A percentile compares a stretch with the other conserved stretches of the same genome.
Evolutionary conservation across 352 stramenopile species (phyloP).

Genomic region (Phytophthora cryptogea): DNA sequence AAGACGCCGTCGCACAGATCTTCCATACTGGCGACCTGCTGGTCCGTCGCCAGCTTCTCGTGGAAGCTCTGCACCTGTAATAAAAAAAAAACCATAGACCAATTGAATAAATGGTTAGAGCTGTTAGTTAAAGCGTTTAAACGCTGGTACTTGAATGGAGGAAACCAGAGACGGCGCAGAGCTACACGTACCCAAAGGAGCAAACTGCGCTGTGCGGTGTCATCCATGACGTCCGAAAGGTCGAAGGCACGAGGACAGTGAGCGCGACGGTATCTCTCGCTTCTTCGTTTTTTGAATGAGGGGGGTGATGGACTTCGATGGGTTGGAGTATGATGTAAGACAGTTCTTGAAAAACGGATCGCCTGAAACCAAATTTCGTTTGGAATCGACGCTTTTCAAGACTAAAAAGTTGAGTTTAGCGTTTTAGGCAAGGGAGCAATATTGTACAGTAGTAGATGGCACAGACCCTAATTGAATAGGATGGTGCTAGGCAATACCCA

Average conservation of each 20-base stretch:
- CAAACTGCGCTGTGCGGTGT: slow-evolving; percentile 73
- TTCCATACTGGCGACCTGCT: slow-evolving; percentile 42
- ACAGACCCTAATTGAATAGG: too few relatives aligned
- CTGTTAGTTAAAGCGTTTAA: background rate
- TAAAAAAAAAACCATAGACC: slow-evolving; percentile 4
- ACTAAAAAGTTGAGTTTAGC: too few relatives aligned
- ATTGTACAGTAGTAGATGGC: too few relatives aligned
- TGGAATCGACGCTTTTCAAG: too few relatives aligned
- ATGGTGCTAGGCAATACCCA: too few relatives aligned
- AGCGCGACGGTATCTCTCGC: slow-evolving; percentile 24
- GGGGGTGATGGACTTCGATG: background rate
- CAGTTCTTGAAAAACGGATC: too few relatives aligned
- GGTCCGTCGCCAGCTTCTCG: slow-evolving; percentile 51
- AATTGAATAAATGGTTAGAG: background rate
- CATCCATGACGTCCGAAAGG: slow-evolving; percentile 51
- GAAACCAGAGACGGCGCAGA: too few relatives aligned
- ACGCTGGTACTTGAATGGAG: background rate
- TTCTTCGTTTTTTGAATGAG: slow-evolving; percentile 26
- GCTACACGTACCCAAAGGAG: slow-evolving; percentile 64
- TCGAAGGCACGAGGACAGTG: background rate
- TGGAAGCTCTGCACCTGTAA: slow-evolving; percentile 77
- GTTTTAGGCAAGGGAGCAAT: too few relatives aligned
- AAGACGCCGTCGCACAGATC: slow-evolving; percentile 85
- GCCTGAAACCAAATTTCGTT: too few relatives aligned
- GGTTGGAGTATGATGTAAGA: too few relatives aligned